These are phyloP conservation scores for Microbotryomycetes sp. DNA, from an alignment of 1,284 basidiomycete genomes.

Conservation along the genomic window DNA sequence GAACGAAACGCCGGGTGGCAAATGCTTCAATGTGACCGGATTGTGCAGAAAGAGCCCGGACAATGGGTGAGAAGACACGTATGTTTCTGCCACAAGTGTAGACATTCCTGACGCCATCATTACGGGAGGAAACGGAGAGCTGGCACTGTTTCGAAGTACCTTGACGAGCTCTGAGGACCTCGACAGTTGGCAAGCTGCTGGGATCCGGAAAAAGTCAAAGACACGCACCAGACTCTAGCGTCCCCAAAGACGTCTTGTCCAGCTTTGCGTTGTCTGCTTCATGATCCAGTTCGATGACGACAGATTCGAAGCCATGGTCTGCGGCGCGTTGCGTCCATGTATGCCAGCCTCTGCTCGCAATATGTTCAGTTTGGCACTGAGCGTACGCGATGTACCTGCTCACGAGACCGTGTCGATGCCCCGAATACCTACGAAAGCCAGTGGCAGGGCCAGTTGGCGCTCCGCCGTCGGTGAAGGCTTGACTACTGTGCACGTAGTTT, in stretches of 20 bases:
- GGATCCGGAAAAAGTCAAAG: neutral
- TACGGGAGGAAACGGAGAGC: neutral
- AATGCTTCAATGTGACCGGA: neutral
- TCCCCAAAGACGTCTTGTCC: neutral
- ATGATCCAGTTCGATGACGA: conserved; percentile 22
- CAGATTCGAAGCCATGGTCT: conserved; percentile 12
- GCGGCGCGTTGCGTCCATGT: conserved; percentile 11
- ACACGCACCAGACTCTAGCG: conserved; percentile 11
- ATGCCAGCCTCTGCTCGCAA: neutral
- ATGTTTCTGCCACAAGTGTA: neutral
- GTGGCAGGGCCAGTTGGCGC: conserved; percentile 22
- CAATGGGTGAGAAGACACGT: neutral
- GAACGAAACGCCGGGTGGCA: neutral
- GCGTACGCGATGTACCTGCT: conserved; percentile 5
- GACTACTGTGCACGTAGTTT: neutral
- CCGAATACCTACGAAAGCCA: conserved; percentile 15
- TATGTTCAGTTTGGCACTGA: neutral
- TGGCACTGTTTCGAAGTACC: neutral
- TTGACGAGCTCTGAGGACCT: neutral
- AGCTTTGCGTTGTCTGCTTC: neutral
- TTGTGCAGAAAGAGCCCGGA: neutral
- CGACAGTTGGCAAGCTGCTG: too few relatives aligned
- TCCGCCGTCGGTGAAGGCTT: neutral
- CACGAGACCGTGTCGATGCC: neutral
- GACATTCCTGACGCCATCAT: neutral